Evolutionary conservation across 495 filamentous ascomycete species (phyloP), one percentile per base, ranked within the genome.

Genomic region (Penicillium cinerascens): DNA sequence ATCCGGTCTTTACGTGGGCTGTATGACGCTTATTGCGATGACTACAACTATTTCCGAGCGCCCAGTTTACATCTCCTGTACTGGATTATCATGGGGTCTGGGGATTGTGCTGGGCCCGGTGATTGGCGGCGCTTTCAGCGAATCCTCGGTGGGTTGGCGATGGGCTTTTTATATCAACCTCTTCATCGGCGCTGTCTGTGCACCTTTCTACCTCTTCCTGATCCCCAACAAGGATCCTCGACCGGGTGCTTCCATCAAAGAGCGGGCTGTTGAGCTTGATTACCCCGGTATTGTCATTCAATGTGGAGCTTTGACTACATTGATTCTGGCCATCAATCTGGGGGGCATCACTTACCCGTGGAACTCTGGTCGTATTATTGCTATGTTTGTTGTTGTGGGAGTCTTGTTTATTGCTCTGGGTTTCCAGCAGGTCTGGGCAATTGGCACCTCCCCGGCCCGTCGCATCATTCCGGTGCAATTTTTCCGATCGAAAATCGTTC

Each of bases 381-480:
- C 70, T 0, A 47, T 77, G 2, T 69, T 79, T 33, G 70, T 78
- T 21, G 61, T 76, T n/a, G 73, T 70, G 17, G 78, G 66, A 25
- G 67, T 52, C 42, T n/a, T n/a, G n/a, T 59, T 81, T 16, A 85
- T 82, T 4, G 79, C 70, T 0, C 26, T 44, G 0, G 52, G 58
- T 2, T 61, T 63, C n/a, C n/a, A n/a, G n/a, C n/a, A n/a, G n/a
- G n/a, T n/a, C n/a, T n/a, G n/a, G n/a, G n/a, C n/a, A n/a, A n/a
- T n/a, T n/a, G n/a, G n/a, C n/a, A n/a, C n/a, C n/a, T n/a, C n/a
- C n/a, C n/a, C n/a, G n/a, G n/a, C n/a, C n/a, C n/a, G n/a, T 22
- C 74, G 81, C 2, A 64, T 81, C 25, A 78, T 82, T 55, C 82
- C 83, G 0, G 56, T 75, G 0, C 66, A 82, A 20, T 73, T 80